phyloP scores from a whole-genome alignment of 441 rosid genomes.

The Francoa sonchifolia region DNA sequence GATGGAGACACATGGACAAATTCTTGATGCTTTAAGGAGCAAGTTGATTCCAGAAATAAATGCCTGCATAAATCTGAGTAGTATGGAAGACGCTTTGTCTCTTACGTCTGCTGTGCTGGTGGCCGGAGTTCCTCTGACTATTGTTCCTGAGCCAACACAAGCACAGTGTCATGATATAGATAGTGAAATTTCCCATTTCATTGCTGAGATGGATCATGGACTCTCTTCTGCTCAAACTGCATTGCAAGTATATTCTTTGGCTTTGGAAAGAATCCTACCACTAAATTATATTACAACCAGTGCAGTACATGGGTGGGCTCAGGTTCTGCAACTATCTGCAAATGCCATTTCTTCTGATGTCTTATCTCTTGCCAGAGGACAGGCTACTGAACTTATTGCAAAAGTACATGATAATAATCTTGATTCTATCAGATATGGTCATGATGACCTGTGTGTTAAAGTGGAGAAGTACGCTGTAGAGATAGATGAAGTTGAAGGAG shows the following conservation, averaged over 20 bases:
- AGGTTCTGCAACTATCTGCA: slow-evolving; percentile 72
- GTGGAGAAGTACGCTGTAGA: slow-evolving; percentile 60
- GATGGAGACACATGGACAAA: slow-evolving; percentile 87
- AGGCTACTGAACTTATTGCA: slow-evolving; percentile 67
- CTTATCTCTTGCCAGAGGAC: slow-evolving; percentile 66
- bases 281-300: slow-evolving; percentile 78
- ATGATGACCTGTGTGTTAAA: slow-evolving; percentile 56
- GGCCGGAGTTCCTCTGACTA: slow-evolving; percentile 84
- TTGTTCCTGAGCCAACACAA: slow-evolving; percentile 98
- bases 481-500: slow-evolving; percentile 58
- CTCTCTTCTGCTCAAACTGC: slow-evolving; percentile 60
- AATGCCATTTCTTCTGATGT: slow-evolving; percentile 62
- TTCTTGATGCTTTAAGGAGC: slow-evolving; percentile 74
- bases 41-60: slow-evolving; percentile 63
- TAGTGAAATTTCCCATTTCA: slow-evolving; percentile 65
- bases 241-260: slow-evolving; percentile 67
- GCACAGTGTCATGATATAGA: slow-evolving; percentile 85
- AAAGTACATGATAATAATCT: slow-evolving; percentile 40
- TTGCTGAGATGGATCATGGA: slow-evolving; percentile 64
- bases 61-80: slow-evolving; percentile 35
- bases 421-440: slow-evolving; percentile 42
- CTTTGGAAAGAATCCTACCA: slow-evolving; percentile 84
- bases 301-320: slow-evolving; percentile 78
- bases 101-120: slow-evolving; percentile 81
- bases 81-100: slow-evolving; percentile 45